Percentiles rank a stretch among this genome's conserved stretches.
phyloP scores from a whole-genome alignment of 164 flowering plant genomes.

The Malania oleifera region DNA sequence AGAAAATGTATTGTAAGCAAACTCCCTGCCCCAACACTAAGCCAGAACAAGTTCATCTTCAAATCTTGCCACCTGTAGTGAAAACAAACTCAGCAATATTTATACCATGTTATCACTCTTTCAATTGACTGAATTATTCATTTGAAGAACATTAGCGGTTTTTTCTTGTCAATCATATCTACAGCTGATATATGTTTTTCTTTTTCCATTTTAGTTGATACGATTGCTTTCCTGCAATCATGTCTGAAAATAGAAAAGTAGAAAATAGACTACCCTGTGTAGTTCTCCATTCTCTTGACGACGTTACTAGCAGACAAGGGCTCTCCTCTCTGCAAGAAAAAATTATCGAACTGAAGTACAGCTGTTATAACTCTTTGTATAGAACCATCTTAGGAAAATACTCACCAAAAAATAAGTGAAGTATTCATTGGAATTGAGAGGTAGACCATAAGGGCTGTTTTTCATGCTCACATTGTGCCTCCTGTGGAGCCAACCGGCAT shows the following conservation, averaged over 20 bases:
- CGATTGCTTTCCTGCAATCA: no score
- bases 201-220: no score
- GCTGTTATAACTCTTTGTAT: not conserved
- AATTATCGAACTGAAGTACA: not conserved
- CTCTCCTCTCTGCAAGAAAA: constrained; percentile 46
- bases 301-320: constrained; percentile 45
- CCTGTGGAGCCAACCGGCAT: constrained; percentile 15
- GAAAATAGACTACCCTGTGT: constrained; percentile 39
- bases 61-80: constrained; percentile 51
- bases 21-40: constrained; percentile 40
- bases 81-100: not conserved
- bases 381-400: constrained; percentile 1
- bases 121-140: not conserved
- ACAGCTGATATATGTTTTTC: no score
- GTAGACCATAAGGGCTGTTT: constrained; percentile 29
- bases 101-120: not conserved
- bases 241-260: not conserved
- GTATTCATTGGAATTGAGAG: constrained; percentile 42
- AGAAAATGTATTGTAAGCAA: constrained; percentile 29
- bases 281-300: constrained; percentile 28
- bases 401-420: constrained; percentile 54
- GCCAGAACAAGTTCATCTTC: constrained; percentile 63
- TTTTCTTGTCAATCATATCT: no score
- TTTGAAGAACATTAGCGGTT: not conserved
- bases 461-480: constrained; percentile 22